phyloP scores from a whole-genome alignment of 1,139 yeast species.

The Debaryomycetaceae sp. region DNA sequence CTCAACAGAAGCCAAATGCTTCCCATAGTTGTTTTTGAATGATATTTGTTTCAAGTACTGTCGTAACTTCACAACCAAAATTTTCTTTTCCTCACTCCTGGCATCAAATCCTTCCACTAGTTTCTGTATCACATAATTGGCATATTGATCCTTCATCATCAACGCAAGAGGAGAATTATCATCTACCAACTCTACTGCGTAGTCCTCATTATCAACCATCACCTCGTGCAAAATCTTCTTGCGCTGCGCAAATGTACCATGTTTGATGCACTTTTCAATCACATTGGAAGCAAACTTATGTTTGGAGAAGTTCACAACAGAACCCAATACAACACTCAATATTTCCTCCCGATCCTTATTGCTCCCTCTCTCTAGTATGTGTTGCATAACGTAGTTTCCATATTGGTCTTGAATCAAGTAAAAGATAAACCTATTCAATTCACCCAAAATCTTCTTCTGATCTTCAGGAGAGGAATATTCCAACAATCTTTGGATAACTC shows the following conservation, averaged over 20 bases:
- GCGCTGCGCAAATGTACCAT: conserved; percentile 64
- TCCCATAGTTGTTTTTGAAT: conserved; percentile 59
- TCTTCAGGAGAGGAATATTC: conserved; percentile 69
- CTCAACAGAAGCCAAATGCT: conserved; percentile 85
- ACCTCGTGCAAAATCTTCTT: conserved; percentile 60
- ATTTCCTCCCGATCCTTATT: conserved; percentile 42
- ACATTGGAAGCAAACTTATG: conserved; percentile 98
- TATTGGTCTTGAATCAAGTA: conserved; percentile 91
- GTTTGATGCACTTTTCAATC: conserved; percentile 86
- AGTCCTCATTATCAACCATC: conserved; percentile 47
- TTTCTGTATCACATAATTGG: conserved; percentile 94
- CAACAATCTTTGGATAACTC: conserved; percentile 88
- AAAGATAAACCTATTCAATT: conserved; percentile 69
- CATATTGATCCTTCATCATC: conserved; percentile 98
- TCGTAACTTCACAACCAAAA: conserved; percentile 58
- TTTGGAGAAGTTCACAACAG: conserved; percentile 78
- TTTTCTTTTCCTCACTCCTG: conserved; percentile 59
- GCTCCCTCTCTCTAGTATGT: conserved; percentile 79
- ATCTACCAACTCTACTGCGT: conserved; percentile 36
- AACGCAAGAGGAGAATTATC: conserved; percentile 65
- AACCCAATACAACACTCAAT: conserved; percentile 42
- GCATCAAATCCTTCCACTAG: conserved; percentile 74
- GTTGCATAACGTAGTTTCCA: conserved; percentile 97
- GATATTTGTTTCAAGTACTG: conserved; percentile 59
- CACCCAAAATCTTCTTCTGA: conserved; percentile 61